Conservation (phyloP, 306 rosid species). For the Medicago lupulina region DNA sequence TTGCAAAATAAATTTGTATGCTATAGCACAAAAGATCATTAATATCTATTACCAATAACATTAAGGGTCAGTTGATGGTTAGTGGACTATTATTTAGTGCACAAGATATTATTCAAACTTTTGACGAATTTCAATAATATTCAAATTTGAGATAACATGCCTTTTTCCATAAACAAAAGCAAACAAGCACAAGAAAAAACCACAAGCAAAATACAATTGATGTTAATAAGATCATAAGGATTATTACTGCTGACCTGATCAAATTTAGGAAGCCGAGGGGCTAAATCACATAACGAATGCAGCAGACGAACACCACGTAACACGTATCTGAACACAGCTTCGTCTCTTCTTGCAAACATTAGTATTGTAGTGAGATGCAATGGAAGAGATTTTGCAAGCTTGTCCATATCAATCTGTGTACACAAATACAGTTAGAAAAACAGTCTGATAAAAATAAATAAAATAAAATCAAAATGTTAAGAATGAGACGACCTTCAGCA, state of each 20-base stretch:
- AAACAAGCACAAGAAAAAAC: constrained; percentile 23
- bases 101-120: constrained; percentile 15
- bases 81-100: constrained; percentile 17
- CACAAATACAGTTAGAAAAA: constrained; percentile 44
- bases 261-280: constrained; percentile 78
- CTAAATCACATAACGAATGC: constrained; percentile 90
- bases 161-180: constrained; percentile 7
- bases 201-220: constrained; percentile 37
- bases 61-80: constrained; percentile 9
- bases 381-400: constrained; percentile 82
- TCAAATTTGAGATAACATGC: constrained; percentile 29
- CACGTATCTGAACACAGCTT: constrained; percentile 67
- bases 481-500: constrained; percentile 60
- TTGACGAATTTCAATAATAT: constrained; percentile 19
- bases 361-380: constrained; percentile 80
- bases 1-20: constrained; percentile 23
- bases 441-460: constrained; percentile 31
- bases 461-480: constrained; percentile 33
- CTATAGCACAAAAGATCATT: constrained; percentile 11
- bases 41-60: constrained; percentile 28
- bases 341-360: constrained; percentile 68
- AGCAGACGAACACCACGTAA: constrained; percentile 79
- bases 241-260: constrained; percentile 72
- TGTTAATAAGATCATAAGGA: constrained; percentile 5
- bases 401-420: constrained; percentile 92